Percentiles rank a stretch among this genome's conserved stretches.
These are phyloP conservation scores for Linum usitatissimum DNA, from an alignment of 345 rosid genomes.

Conservation along the genomic window DNA sequence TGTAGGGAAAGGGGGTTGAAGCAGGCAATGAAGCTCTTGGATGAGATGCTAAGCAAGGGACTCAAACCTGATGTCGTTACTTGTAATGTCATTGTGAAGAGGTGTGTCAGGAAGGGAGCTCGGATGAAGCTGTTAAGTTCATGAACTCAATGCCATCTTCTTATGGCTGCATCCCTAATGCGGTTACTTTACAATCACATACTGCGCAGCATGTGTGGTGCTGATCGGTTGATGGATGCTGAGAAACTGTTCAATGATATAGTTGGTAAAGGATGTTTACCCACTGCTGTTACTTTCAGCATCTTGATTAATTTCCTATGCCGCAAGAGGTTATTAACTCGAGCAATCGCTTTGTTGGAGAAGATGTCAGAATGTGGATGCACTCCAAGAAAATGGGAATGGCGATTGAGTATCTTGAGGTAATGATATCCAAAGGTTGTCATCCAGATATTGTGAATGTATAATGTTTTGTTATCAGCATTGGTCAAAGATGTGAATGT, in stretches of 20 bases:
- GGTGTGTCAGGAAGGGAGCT: conserved; percentile 71
- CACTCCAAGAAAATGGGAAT: conserved; percentile 79
- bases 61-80: conserved; percentile 81
- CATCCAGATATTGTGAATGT: conserved; percentile 89
- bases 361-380: conserved; percentile 82
- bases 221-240: conserved; percentile 88
- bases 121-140: conserved; percentile 78
- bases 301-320: conserved; percentile 85
- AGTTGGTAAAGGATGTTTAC: conserved; percentile 66
- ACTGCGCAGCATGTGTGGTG: conserved; percentile 69
- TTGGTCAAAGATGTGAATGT: conserved; percentile 82
- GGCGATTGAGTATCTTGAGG: conserved; percentile 65
- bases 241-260: conserved; percentile 65
- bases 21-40: conserved; percentile 82
- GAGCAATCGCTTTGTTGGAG: conserved; percentile 72
- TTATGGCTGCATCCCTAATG: conserved; percentile 66
- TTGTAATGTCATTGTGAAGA: conserved; percentile 81
- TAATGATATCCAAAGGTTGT: conserved; percentile 80
- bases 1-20: conserved; percentile 70
- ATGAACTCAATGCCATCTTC: conserved; percentile 58
- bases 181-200: conserved; percentile 66
- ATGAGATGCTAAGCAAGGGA: conserved; percentile 72
- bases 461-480: conserved; percentile 75
- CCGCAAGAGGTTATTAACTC: conserved; percentile 60
- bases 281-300: conserved; percentile 84